Base-by-base conservation (phyloP, 2,329 filamentous ascomycete species). In the Aspergillus cejpii region DNA sequence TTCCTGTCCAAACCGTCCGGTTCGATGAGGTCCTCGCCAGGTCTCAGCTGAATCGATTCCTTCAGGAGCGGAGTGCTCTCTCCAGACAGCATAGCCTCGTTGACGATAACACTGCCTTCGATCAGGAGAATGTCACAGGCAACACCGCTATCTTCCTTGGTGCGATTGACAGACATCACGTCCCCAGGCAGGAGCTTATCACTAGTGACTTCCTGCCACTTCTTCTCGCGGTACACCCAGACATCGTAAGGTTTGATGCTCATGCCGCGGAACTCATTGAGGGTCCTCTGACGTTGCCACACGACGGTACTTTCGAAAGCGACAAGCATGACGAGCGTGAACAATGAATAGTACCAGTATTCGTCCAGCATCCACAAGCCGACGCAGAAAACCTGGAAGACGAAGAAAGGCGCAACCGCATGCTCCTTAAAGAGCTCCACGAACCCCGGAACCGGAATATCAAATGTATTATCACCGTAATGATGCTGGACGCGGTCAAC, bases 301-400 rank as follows among this genome's bases (percentile, higher is more conserved):
- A 98, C 94, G 28, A 98, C 94, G 2, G 92, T 98, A 67, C 90
- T 96, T 74, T 98, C 92, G 58, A 98, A 98, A 47, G 81, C 84
- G 55, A 98, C 88, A 44, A 98, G 80, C 94, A 98, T 98, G 73
- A 97, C 90, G 17, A 98, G 82, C 0, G 94, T 98, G 70, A 98
- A 98, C 15, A 98, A 80, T 50, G 92, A 97, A 73, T 98, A 98
- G 75, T 98, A 98, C 92, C 94, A 98, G 72, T 97, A 98, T 71
- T 98, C 94, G 63, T 98, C 92, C 63, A 98, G 74, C 83, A 97
- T 87, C 92, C 92, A 98, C 49, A 98, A 74, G 12, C 92, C 94
- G 47, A 98, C 92, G 59, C 94, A 98, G 74, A 98, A 98, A 50
- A 98, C 77, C 75, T 98, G 92, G 73, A 98, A 98, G 52, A 98